Evolutionary conservation across 495 filamentous ascomycete genomes (phyloP).

Genomic region (Aspergillus ellipticus): DNA sequence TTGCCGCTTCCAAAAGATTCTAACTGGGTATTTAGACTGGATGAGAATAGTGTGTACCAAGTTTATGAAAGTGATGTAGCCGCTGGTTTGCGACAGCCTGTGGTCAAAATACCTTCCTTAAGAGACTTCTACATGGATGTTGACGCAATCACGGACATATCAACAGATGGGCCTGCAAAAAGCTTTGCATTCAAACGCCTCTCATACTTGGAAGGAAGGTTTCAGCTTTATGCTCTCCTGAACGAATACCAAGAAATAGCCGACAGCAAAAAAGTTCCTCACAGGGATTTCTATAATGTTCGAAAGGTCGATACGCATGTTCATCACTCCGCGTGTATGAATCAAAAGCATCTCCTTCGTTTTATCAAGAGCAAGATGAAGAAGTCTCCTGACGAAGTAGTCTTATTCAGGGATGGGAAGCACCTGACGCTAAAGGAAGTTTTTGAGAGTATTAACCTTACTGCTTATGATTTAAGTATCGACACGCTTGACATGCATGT

Average conservation of each 20-base stretch:
- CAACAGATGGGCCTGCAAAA: constrained; percentile 92
- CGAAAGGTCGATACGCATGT: constrained; percentile 98
- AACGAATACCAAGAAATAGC: constrained; percentile 98
- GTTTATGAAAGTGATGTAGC: constrained; percentile 67
- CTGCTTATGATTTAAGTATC: constrained; percentile 96
- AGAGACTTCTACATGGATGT: constrained; percentile 94
- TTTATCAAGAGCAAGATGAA: constrained; percentile 99
- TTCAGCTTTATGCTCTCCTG: constrained; percentile 84
- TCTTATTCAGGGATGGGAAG: constrained; percentile 89
- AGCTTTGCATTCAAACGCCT: constrained; percentile 93
- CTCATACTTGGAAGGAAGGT: constrained; percentile 94
- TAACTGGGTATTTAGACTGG: constrained; percentile 68
- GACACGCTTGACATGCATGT: constrained; percentile 99
- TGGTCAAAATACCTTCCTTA: constrained; percentile 79
- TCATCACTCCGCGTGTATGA: constrained; percentile 99
- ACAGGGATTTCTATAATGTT: constrained; percentile 98
- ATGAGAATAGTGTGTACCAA: constrained; percentile 84
- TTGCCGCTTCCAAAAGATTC: constrained; percentile 64
- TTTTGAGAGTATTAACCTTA: constrained; percentile 94
- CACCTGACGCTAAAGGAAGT: constrained; percentile 88
- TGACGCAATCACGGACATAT: constrained; percentile 77
- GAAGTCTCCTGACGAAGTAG: constrained; percentile 89
- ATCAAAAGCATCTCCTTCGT: constrained; percentile 94
- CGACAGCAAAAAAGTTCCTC: constrained; percentile 94
- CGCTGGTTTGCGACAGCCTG: constrained; percentile 58